A percentile compares a stretch with the other conserved stretches of the same genome.
phyloP scores from a whole-genome alignment of 2,329 filamentous ascomycete genomes.

The Aureobasidium sp. region DNA sequence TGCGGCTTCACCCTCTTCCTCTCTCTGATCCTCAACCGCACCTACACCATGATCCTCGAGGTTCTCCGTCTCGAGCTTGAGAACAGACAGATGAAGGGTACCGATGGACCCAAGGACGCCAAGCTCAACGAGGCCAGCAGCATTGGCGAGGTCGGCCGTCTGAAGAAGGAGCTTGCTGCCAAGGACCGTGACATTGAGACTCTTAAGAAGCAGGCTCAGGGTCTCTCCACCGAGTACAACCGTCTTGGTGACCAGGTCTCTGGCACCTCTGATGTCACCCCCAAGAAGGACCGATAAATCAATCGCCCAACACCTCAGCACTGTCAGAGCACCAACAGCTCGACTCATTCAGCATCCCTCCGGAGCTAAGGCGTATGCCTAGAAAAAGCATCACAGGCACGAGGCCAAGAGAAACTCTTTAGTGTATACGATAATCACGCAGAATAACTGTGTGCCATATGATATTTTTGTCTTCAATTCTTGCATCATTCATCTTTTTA shows the following conservation, averaged over 20 bases:
- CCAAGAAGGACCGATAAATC: constrained; percentile 49
- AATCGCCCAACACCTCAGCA: not conserved
- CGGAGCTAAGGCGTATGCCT: not conserved
- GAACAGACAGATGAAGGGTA: constrained; percentile 70
- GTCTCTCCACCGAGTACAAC: constrained; percentile 77
- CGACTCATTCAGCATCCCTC: not conserved
- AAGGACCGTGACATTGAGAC: constrained; percentile 79
- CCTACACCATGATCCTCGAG: constrained; percentile 95
- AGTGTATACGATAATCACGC: not conserved
- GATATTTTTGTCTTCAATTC: not conserved
- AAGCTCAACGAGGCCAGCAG: constrained; percentile 66
- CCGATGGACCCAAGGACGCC: constrained; percentile 56
- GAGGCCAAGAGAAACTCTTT: not conserved
- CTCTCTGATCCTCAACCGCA: constrained; percentile 96
- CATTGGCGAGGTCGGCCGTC: constrained; percentile 62
- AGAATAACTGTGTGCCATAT: not conserved
- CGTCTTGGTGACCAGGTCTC: constrained; percentile 76
- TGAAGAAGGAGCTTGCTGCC: constrained; percentile 57
- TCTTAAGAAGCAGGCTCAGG: constrained; percentile 86
- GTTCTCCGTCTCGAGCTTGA: constrained; percentile 87
- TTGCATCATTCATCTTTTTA: not conserved
- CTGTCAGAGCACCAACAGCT: not conserved
- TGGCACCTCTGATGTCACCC: constrained; percentile 35
- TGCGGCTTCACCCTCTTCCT: constrained; percentile 99
- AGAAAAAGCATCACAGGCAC: not conserved